Evolutionary conservation across 2,329 filamentous ascomycete species (phyloP), one percentile per base, ranked within the genome.

Genomic region (Daldinia eschscholtzii): DNA sequence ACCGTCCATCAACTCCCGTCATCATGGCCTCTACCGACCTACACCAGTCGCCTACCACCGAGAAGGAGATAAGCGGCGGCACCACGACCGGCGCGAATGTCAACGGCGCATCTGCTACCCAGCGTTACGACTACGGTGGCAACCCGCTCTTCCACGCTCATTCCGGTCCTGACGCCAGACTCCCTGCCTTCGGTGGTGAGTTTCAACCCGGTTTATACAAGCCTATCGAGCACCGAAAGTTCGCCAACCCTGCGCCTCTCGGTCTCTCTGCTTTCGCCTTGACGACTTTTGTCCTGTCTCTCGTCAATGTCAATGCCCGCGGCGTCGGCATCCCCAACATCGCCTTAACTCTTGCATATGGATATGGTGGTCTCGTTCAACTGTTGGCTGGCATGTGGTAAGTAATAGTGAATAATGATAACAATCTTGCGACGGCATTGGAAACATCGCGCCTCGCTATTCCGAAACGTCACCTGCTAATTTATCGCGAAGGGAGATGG

Each of bases 331-430:
- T 78, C 2, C 89, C 91, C 53, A 91, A 89, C 77, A 86, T 95
- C 62, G 89, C 91, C 50, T 84, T 94, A 9, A 87, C 88, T 12
- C 81, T 91, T 15, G 91, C 92, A 5, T 91, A 91, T 73, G 92
- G 87, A 26, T 94, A 94, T 78, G 92, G 92, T 75, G 92, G 92
- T 75, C 83, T 94, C 15, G 88, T 94, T 46, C 93, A 96, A 83
- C 84, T 95, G 57, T 83, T 93, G 23, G 91, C 92, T 72, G 93
- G 93, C 83, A 96, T 95, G 93, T 96, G 93, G 93, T 93, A 86
- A 80, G 88, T 85, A 65, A 65, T 26, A 53, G 10, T 10, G 20
- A 23, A 23, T 23, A 23, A 23, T 23, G 20, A 23, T 23, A 23
- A 23, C 20, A 23, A 13, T 28, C 9, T 28, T 53, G 10, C 7